Conservation (phyloP, 192 early-diverging fungal species). For the Entomortierella parvispora region DNA sequence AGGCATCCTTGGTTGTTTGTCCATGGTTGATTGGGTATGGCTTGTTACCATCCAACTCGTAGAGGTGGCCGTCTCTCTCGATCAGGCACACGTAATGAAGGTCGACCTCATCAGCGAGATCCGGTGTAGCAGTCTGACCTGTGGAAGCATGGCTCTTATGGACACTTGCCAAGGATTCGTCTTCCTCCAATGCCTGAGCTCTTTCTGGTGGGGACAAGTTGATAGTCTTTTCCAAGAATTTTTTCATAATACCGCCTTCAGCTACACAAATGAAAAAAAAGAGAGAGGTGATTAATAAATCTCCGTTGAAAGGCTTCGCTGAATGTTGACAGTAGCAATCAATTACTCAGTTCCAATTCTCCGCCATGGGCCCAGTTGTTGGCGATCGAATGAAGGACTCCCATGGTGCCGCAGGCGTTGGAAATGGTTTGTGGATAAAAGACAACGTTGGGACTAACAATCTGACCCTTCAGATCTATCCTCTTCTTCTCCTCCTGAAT, state of each 20-base stretch:
- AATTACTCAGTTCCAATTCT: slow-evolving; percentile 52
- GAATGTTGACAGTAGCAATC: not conserved
- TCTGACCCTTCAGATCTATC: slow-evolving; percentile 61
- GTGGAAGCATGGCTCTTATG: slow-evolving; percentile 63
- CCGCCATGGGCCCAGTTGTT: slow-evolving; percentile 70
- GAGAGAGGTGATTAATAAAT: not conserved
- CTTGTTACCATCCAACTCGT: slow-evolving; percentile 90
- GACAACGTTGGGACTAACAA: slow-evolving; percentile 67
- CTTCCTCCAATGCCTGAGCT: slow-evolving; percentile 75
- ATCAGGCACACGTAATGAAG: slow-evolving; percentile 93
- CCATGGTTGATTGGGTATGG: slow-evolving; percentile 89
- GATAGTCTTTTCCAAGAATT: slow-evolving; percentile 71
- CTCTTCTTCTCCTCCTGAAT: slow-evolving; percentile 58
- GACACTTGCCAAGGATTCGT: slow-evolving; percentile 61
- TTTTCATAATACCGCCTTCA: slow-evolving; percentile 68
- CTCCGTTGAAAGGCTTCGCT: too few relatives aligned
- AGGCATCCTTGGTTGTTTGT: slow-evolving; percentile 53
- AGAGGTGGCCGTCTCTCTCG: slow-evolving; percentile 76
- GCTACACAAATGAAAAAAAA: slow-evolving; percentile 8
- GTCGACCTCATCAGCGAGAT: slow-evolving; percentile 79
- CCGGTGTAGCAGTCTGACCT: slow-evolving; percentile 79
- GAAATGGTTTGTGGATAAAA: slow-evolving; percentile 89
- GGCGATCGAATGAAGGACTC: slow-evolving; percentile 86
- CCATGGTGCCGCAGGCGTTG: slow-evolving; percentile 97
- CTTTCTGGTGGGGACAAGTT: slow-evolving; percentile 77